Base-by-base conservation (phyloP, 2,329 filamentous ascomycete genomes). In the Penicillium sp. region DNA sequence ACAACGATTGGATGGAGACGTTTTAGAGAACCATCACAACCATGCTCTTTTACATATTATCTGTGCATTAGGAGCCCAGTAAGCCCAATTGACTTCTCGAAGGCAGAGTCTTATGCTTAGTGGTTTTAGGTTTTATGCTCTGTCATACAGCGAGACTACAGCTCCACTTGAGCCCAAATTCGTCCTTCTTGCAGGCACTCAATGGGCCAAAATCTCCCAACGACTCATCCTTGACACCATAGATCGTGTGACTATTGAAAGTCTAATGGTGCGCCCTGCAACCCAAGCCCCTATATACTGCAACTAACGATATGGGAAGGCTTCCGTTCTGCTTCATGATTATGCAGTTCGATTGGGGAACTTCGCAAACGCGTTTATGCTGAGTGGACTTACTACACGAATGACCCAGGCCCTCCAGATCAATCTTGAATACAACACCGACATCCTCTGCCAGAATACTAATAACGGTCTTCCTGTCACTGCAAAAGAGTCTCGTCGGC, bases 331-430 rank as follows among this genome's bases (percentile, higher is more conserved):
- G 5, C 56, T 67, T 15, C 60, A 66, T 43, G 64, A 67, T 28
- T 59, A 65, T 45, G 59, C 61, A 15, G 55, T 67, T 24, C 59
- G 64, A 4, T 53, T 59, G 38, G 64, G 62, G 12, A 61, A 65
- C 19, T 66, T 64, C 49, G 55, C 64, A n/a, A 61, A 61, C 31
- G 64, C 62, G 15, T 65, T 67, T 42, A 60, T 67, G 55, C 51
- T 66, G 4, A 64, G 63, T 34, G 64, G 64, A 3, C 52, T 62
- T n/a, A 62, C 60, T 17, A 60, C 61, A 1, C 55, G 64, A 13
- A 61, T 64, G 51, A 59, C 60, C 7, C 64, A 67, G 48, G 58
- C 61, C 1, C 52, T 67, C 10, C 63, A 66, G 41, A 60, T 67
- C 10, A 67, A 65, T 41, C 37, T 65, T 6, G 64, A 67, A 48